Conservation (phyloP, 306 rosid genomes). For the Trifolium subterraneum region DNA sequence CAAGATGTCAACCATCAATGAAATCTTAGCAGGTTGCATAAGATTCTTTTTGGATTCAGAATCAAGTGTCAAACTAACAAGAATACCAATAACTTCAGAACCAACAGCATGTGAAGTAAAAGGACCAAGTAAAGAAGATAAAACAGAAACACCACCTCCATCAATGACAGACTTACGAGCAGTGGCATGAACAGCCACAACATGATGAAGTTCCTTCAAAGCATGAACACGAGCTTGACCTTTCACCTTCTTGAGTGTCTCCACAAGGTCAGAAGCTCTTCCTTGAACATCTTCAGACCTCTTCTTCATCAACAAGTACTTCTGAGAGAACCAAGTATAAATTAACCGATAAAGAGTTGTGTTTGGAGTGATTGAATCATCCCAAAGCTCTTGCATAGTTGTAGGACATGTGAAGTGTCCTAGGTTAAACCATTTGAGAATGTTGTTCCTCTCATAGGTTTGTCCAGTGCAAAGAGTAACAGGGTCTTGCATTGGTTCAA, state of each 20-base stretch:
- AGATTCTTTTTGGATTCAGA: conserved; percentile 60
- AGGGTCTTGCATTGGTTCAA: conserved; percentile 88
- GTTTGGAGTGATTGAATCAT: conserved; percentile 76
- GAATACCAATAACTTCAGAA: conserved; percentile 69
- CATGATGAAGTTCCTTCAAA: conserved; percentile 71
- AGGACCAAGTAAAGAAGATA: conserved; percentile 70
- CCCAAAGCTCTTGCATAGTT: conserved; percentile 91
- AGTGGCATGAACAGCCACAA: conserved; percentile 61
- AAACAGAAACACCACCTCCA: conserved; percentile 62
- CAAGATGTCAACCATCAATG: conserved; percentile 72
- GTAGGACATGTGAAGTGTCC: conserved; percentile 83
- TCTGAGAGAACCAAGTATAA: conserved; percentile 73
- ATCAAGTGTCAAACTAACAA: conserved; percentile 66
- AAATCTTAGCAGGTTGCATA: conserved; percentile 74
- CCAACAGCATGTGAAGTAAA: conserved; percentile 83
- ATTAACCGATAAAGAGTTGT: conserved; percentile 66
- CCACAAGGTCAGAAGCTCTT: conserved; percentile 69
- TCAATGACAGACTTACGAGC: conserved; percentile 64
- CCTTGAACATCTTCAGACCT: conserved; percentile 82
- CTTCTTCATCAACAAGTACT: conserved; percentile 73
- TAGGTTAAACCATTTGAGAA: conserved; percentile 75
- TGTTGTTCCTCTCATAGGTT: conserved; percentile 79
- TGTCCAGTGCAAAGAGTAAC: conserved; percentile 86
- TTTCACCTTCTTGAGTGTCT: conserved; percentile 71
- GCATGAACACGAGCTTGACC: conserved; percentile 79